Base-by-base conservation (phyloP, 1,284 basidiomycete species). In the Rhodotorula sp. region DNA sequence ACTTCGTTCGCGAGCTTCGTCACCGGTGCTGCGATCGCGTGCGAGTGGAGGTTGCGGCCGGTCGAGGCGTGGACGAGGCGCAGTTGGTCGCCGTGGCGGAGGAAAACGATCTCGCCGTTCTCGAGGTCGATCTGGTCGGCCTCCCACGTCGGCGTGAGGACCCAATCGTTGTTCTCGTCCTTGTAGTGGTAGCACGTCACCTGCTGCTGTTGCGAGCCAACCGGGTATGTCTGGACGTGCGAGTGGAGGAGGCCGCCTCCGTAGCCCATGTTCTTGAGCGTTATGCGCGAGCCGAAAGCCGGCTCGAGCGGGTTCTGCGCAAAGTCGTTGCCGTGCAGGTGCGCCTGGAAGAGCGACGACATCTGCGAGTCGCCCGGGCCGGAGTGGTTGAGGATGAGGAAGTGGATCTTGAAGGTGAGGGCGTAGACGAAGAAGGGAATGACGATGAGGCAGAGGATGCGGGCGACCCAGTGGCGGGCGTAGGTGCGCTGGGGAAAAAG, bases 121-220 rank as follows among this genome's bases (percentile, higher is more conserved):
- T 88, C 84, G 9, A 84, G 84, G 77, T 91, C 85, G 75, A 89
- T 85, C 0, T 82, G 80, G 1, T 86, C 83, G 68, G 88, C 87
- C 56, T 89, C 86, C 92, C 93, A 96, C 6, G 84, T 84, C 4
- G 92, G 93, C 3, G 89, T 85, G 75, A 99, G 80, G 52, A 85
- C 78, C 89, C 92, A 99, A 64, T 98, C 86, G 82, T 99, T 99
- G 85, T 99, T 99, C 67, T 88, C 87, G 81, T 99, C 95, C 82
- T 95, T 96, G 87, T 99, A 98, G 83, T 99, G 95, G 81, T 99
- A 99, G 82, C 95, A 99, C 0, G 95, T 99, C 18, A 99, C 89
- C 81, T 99, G 96, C 78, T 98, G 95, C 80, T 99, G 94, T 67
- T 85, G 83, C 0, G 92, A 96, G n/a, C 94, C 95, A 24, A 88